phyloP scores from a whole-genome alignment of 1,284 basidiomycete species.

The Fomitopsis schrenkii region DNA sequence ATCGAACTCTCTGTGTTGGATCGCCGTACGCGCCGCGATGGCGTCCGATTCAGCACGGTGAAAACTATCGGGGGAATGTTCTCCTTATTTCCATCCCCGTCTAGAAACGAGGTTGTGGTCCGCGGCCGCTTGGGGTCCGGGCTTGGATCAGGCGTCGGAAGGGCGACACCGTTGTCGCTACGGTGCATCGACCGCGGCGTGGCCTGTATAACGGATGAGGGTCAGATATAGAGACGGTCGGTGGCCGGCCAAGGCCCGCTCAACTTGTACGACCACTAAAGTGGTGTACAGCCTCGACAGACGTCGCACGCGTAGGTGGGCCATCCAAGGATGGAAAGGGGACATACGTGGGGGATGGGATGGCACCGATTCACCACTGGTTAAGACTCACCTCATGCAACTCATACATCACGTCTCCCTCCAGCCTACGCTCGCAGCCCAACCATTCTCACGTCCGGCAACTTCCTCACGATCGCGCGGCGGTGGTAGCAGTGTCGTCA shows the following conservation, averaged over 20 bases:
- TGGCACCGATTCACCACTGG: too few species aligned
- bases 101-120: constrained; percentile 39
- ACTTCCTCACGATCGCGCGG: too few species aligned
- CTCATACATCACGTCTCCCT: too few species aligned
- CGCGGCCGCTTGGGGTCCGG: constrained; percentile 63
- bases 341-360: too few species aligned
- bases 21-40: constrained; percentile 42
- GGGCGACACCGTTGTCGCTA: constrained; percentile 25
- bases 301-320: too few species aligned
- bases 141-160: constrained; percentile 55
- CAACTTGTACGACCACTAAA: too few species aligned
- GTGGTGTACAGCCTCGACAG: too few species aligned
- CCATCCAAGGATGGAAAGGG: too few species aligned
- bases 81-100: constrained; percentile 65
- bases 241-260: not conserved
- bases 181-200: constrained; percentile 29
- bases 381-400: too few species aligned
- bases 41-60: constrained; percentile 34
- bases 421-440: too few species aligned
- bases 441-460: too few species aligned
- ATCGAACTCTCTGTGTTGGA: constrained; percentile 43
- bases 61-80: constrained; percentile 60
- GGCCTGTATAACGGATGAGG: constrained; percentile 13
- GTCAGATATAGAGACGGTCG: not conserved
- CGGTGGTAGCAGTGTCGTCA: too few species aligned